Conservation (phyloP, 1,284 basidiomycete genomes). For the Cronartium ribicola region DNA sequence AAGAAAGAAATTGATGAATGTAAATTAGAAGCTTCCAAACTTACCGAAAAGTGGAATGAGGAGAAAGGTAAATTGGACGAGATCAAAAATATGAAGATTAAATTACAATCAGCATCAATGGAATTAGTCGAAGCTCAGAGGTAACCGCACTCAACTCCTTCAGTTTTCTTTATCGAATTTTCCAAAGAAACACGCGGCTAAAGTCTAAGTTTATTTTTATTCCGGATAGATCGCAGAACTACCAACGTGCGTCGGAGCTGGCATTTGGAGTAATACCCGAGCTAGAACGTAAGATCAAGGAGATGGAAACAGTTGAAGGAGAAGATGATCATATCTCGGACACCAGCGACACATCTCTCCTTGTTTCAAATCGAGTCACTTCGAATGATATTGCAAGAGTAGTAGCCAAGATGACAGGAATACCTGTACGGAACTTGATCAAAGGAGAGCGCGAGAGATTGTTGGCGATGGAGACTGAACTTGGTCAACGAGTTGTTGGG, state of each 20-base stretch:
- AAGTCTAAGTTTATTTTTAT: background rate
- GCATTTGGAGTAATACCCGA: constrained; percentile 80
- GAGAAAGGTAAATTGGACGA: constrained; percentile 71
- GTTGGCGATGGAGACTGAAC: constrained; percentile 77
- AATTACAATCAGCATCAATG: constrained; percentile 51
- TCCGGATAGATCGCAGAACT: constrained; percentile 27
- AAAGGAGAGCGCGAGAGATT: constrained; percentile 85
- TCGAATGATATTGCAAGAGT: constrained; percentile 82
- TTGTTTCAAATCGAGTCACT: constrained; percentile 76
- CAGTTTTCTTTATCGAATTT: background rate
- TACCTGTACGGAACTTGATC: constrained; percentile 80
- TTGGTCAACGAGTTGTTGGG: constrained; percentile 73
- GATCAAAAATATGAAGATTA: constrained; percentile 68
- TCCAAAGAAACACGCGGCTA: background rate
- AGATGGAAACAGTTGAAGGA: constrained; percentile 62
- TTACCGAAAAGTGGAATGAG: constrained; percentile 68
- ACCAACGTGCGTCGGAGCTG: constrained; percentile 67
- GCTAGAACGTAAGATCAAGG: constrained; percentile 63
- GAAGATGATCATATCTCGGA: constrained; percentile 55
- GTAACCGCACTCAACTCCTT: constrained; percentile 63
- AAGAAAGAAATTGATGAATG: constrained; percentile 63
- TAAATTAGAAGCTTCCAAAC: constrained; percentile 61
- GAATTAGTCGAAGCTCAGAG: constrained; percentile 83
- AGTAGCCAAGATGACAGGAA: constrained; percentile 76
- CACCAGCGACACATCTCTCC: constrained; percentile 55